Evolutionary conservation across 495 filamentous ascomycete genomes (phyloP).

Genomic region (Penicillium verhagenii): DNA sequence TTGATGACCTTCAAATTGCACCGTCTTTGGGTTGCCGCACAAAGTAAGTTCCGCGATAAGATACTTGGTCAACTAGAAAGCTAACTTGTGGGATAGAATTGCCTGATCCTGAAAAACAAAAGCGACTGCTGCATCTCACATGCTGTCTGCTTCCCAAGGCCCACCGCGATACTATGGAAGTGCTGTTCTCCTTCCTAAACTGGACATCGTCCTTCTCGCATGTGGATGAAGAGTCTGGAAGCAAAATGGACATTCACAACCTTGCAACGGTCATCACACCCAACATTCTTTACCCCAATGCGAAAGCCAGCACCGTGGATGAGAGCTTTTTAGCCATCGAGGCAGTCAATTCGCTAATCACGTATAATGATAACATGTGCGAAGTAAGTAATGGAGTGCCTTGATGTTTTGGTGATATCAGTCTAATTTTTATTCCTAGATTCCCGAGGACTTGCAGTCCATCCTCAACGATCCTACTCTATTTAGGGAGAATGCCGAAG

Average conservation of each 20-base stretch:
- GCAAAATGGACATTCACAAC: slow-evolving; percentile 99
- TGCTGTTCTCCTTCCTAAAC: slow-evolving; percentile 93
- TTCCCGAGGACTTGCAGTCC: slow-evolving; percentile 85
- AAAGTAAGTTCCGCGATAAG: slow-evolving; percentile 56
- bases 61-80: background rate
- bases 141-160: slow-evolving; percentile 92
- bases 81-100: slow-evolving; percentile 60
- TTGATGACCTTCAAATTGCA: slow-evolving; percentile 95
- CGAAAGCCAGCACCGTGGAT: slow-evolving; percentile 66
- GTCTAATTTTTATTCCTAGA: slow-evolving; percentile 47
- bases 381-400: slow-evolving; percentile 61
- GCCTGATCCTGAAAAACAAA: slow-evolving; percentile 75
- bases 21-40: slow-evolving; percentile 81
- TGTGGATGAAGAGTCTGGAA: slow-evolving; percentile 85
- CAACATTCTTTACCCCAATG: slow-evolving; percentile 82
- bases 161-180: slow-evolving; percentile 92
- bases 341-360: slow-evolving; percentile 83
- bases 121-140: slow-evolving; percentile 82
- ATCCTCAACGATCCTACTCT: slow-evolving; percentile 80
- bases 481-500: slow-evolving; percentile 75
- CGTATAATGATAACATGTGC: slow-evolving; percentile 93
- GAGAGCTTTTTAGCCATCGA: slow-evolving; percentile 90
- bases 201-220: slow-evolving; percentile 98
- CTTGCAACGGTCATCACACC: slow-evolving; percentile 97
- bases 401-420: background rate